Evolutionary conservation across 108 stramenopile genomes (phyloP).

Genomic region (Cylindrotheca closterium): DNA sequence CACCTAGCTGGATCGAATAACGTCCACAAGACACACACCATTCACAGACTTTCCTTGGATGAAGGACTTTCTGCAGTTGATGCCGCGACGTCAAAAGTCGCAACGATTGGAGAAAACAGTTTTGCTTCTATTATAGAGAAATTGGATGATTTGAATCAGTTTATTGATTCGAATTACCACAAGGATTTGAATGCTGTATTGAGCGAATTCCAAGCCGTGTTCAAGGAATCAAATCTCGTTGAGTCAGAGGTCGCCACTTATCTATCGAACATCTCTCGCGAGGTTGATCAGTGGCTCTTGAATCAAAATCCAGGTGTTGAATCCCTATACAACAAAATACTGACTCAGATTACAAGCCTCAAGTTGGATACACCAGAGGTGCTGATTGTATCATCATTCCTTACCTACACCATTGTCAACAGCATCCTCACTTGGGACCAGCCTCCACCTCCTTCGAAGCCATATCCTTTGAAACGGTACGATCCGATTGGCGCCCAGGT

Average conservation of each 20-base stretch:
- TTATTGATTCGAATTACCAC: neutral
- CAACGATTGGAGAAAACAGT: no score
- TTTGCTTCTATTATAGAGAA: no score
- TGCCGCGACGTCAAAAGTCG: no score
- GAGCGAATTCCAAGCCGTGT: neutral
- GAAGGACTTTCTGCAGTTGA: no score
- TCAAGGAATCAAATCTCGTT: neutral
- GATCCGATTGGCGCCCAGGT: slow-evolving; percentile 60
- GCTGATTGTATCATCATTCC: neutral
- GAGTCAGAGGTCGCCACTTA: slow-evolving; percentile 3
- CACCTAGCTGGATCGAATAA: no score
- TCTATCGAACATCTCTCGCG: slow-evolving; percentile 1
- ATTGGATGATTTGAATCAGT: slow-evolving; percentile 1
- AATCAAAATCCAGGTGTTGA: slow-evolving; percentile 8
- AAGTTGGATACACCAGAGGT: slow-evolving; percentile 22
- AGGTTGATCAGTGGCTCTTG: slow-evolving; percentile 8
- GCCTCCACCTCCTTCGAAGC: slow-evolving; percentile 28
- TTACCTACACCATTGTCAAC: slow-evolving; percentile 11
- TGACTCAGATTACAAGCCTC: neutral
- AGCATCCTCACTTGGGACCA: slow-evolving; percentile 22
- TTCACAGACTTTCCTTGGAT: no score
- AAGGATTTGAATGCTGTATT: neutral
- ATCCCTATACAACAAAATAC: neutral
- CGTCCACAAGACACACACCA: no score
- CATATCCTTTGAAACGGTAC: slow-evolving; percentile 68